Evolutionary conservation across 2,329 filamentous ascomycete species (phyloP), one percentile per base, ranked within the genome.

Genomic region (Fusarium anthophilum): DNA sequence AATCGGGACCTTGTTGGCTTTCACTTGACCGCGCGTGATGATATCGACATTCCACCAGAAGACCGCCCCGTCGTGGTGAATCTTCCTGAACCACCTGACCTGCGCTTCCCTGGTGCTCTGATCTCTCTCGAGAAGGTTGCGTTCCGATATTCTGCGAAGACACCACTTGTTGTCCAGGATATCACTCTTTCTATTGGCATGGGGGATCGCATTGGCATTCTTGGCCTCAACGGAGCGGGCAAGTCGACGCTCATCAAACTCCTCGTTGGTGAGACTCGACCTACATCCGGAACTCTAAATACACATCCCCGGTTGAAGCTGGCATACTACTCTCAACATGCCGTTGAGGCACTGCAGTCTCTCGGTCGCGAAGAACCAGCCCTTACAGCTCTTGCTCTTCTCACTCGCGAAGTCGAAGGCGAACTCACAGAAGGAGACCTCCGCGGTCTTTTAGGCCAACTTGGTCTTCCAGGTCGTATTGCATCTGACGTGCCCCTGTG

Each of bases 311-410:
- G 93, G 26, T 84, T 94, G 15, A 91, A 88, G 71, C 81, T 94
- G 53, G 93, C 91, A 3, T 94, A 94, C 79, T 96, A 95, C 82
- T 93, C 93, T 8, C 94, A 97, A 79, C 91, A 95, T 76, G 91
- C 92, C 0, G 92, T 95, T 9, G 92, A 95, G 74, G 86, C 87
- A 11, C 86, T 96, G 11, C 90, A 92, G 72, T 78, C 83, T 5
- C 80, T 89, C 12, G 91, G 89, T 0, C 80, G 80, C 0, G 75
- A 77, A 3, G 84, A 88, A 10, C 84, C 87, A 2, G 79, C 81
- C 4, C 81, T 93, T 10, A 95, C 93, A 1, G 91, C 93, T 0
- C 85, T 96, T 3, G 81, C 87, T 0, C 85, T 94, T 7, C 80
- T 96, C 8, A 86, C 88, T 51, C 82, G 85, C 28, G 88, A 91